A percentile compares a stretch with the other conserved stretches of the same genome.
These are phyloP conservation scores for Penicillium crystallinum DNA, from an alignment of 495 filamentous ascomycete genomes.

Conservation along the genomic window DNA sequence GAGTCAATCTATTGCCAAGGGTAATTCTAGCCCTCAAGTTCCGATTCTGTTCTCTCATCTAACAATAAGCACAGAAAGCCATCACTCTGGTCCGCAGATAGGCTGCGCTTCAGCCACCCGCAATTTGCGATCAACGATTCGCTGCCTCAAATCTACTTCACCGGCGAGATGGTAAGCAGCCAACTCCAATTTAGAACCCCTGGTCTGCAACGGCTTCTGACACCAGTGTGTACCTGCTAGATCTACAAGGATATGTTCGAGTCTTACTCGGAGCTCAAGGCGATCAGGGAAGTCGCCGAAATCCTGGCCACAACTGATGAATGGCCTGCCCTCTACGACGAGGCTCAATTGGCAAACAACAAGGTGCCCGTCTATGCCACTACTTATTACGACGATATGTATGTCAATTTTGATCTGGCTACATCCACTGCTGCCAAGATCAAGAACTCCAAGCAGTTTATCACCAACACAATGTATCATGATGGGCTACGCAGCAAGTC, in stretches of 20 bases:
- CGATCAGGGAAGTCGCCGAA: conserved; percentile 60
- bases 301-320: conserved; percentile 58
- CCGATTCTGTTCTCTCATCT: conserved; percentile 1
- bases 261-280: conserved; percentile 63
- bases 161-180: conserved; percentile 72
- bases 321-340: conserved; percentile 77
- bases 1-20: conserved; percentile 76
- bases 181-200: not conserved
- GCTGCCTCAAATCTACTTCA: conserved; percentile 65
- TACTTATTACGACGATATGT: conserved; percentile 90
- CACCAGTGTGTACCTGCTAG: conserved; percentile 13
- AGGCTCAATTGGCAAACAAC: conserved; percentile 65
- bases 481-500: conserved; percentile 67
- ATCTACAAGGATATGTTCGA: conserved; percentile 78
- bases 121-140: conserved; percentile 43
- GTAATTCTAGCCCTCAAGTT: conserved; percentile 18
- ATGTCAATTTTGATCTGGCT: conserved; percentile 73
- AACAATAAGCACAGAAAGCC: conserved; percentile 34
- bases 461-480: conserved; percentile 85
- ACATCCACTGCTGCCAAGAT: conserved; percentile 70
- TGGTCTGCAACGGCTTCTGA: conserved; percentile 2
- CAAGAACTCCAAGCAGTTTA: conserved; percentile 68
- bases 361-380: conserved; percentile 85
- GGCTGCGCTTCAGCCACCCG: conserved; percentile 36
- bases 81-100: conserved; percentile 61